phyloP scores from a whole-genome alignment of 2,329 filamentous ascomycete genomes.

The Thyridium curvatum region DNA sequence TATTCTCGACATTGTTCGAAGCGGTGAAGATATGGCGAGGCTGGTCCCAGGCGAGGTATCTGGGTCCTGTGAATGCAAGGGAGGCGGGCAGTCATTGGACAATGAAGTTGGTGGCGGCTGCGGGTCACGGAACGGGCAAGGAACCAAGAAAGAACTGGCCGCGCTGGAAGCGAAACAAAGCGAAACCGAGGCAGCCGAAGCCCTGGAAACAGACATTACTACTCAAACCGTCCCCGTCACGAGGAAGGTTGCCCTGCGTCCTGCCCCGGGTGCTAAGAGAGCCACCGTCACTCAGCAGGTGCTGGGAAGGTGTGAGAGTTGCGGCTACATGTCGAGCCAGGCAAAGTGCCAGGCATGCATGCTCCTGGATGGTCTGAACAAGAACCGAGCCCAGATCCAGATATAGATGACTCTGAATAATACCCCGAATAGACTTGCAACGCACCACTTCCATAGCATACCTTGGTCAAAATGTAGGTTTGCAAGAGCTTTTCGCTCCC shows the following conservation, averaged over 20 bases:
- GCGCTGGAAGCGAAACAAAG: conserved; percentile 71
- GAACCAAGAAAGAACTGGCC: conserved; percentile 71
- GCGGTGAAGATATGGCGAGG: conserved; percentile 91
- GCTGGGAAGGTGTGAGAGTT: conserved; percentile 77
- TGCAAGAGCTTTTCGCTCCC: too few species aligned
- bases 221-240: conserved; percentile 26
- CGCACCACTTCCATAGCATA: too few species aligned
- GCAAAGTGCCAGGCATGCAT: conserved; percentile 89
- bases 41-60: conserved; percentile 61
- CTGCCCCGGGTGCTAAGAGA: conserved; percentile 12
- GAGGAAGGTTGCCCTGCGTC: conserved; percentile 16
- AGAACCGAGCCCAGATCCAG: conserved; percentile 56
- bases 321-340: conserved; percentile 95
- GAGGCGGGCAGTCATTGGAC: conserved; percentile 23
- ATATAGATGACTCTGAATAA: conserved; percentile 31
- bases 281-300: conserved; percentile 52
- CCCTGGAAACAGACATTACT: conserved; percentile 62
- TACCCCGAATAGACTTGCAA: too few species aligned
- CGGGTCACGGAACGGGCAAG: conserved; percentile 61
- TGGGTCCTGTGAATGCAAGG: conserved; percentile 40
- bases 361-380: conserved; percentile 85
- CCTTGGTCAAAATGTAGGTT: too few species aligned
- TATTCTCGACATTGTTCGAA: conserved; percentile 89
- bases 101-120: conserved; percentile 55
- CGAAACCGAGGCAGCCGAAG: conserved; percentile 53